Evolutionary conservation across 306 rosid species (phyloP), one percentile per base, ranked within the genome.

Genomic region (Leucaena leucocephala): DNA sequence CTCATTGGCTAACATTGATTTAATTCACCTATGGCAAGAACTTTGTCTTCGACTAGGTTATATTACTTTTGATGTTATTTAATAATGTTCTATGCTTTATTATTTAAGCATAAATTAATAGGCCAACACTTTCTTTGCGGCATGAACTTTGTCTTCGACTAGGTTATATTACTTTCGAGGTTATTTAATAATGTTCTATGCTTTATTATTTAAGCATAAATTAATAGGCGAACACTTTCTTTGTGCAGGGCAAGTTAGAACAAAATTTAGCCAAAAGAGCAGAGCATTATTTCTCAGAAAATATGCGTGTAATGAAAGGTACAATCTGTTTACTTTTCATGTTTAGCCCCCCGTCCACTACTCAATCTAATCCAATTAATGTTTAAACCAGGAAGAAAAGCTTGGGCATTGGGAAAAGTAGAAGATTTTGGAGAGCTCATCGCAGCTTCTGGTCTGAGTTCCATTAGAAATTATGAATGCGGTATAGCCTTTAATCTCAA

Each of bases 261-360:
- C 57, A 87, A 7, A 33, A 81, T 78, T 86, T 90, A 64, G 94
- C 93, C 67, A 92, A 91, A 84, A 86, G 95, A 80, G 98, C 97
- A 74, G 93, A 92, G 74, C 98, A 92, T 82, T 94, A 87, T 79
- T 94, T 94, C 85, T 90, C 98, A 34, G 97, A 94, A 84, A 94
- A 84, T 79, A 81, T 52, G 85, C 97, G 97, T 13, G 98, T 92
- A 71, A 39, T 65, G 73, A 88, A 88, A 91, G 98, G 97, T 94
- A 78, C 43, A 63, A 43, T 69, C 50, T 71, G 39, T 70, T 65
- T 2, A 62, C 17, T 62, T 48, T 43, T 76, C 62, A 19, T 55
- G 27, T 27, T 27, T 27, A 52, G 33, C 35, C 79, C 67, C 34
- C 54, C 68, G 68, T 82, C 21, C 46, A 62, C 75, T 79, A 57